phyloP scores from a whole-genome alignment of 1,139 yeast species.

The Insectozyma bohioensis region DNA sequence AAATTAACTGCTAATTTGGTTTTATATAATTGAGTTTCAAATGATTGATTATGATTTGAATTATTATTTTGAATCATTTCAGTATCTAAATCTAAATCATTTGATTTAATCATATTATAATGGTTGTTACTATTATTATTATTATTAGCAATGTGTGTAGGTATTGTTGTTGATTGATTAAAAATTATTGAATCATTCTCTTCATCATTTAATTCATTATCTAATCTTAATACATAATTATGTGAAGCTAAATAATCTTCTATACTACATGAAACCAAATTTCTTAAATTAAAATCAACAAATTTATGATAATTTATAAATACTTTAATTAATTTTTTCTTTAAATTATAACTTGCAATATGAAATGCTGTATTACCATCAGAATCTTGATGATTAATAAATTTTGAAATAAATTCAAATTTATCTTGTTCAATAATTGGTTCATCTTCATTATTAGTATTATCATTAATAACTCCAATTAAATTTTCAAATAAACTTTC shows the following conservation, averaged over 20 bases:
- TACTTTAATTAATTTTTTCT: constrained; percentile 72
- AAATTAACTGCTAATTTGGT: constrained; percentile 39
- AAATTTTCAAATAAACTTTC: constrained; percentile 71
- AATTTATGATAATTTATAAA: constrained; percentile 72
- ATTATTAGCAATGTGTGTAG: too few relatives aligned
- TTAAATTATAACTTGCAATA: constrained; percentile 72
- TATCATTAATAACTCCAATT: constrained; percentile 21
- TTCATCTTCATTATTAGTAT: constrained; percentile 15
- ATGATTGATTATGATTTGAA: constrained; percentile 23
- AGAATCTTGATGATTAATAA: constrained; percentile 74
- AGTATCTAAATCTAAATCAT: too few relatives aligned
- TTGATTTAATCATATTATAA: too few relatives aligned
- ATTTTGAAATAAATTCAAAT: constrained; percentile 53
- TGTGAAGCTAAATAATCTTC: constrained; percentile 61
- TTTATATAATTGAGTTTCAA: constrained; percentile 39
- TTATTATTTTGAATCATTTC: not conserved
- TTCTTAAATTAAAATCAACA: constrained; percentile 58
- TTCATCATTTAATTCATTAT: constrained; percentile 16
- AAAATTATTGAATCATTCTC: constrained; percentile 4
- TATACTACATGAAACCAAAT: constrained; percentile 70
- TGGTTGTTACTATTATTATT: too few relatives aligned
- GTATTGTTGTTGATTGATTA: too few relatives aligned
- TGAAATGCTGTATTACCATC: constrained; percentile 91
- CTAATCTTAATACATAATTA: constrained; percentile 30
- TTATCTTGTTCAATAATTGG: constrained; percentile 14